Evolutionary conservation across 2,329 filamentous ascomycete species (phyloP).

Genomic region (Cadophora gregata): DNA sequence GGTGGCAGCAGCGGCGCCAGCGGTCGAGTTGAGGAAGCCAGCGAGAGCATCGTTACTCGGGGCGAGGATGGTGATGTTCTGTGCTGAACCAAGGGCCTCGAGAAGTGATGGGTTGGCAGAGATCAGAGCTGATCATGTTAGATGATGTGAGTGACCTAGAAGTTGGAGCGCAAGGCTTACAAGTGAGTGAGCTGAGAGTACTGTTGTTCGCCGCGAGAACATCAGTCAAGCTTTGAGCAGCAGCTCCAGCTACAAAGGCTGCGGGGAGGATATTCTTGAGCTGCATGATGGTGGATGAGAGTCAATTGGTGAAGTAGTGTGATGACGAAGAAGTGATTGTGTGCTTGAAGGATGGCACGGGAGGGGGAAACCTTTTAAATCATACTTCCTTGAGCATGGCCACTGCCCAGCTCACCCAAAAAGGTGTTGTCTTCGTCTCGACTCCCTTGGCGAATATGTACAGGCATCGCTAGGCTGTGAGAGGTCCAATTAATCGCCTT

Average conservation of each 20-base stretch:
- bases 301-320: not conserved
- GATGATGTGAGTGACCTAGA: not conserved
- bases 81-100: slow-evolving; percentile 45
- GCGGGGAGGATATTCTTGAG: slow-evolving; percentile 30
- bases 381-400: not conserved
- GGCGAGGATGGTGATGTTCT: slow-evolving; percentile 58
- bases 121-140: slow-evolving; percentile 45
- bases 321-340: not conserved
- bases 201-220: slow-evolving; percentile 28
- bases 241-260: slow-evolving; percentile 29
- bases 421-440: slow-evolving; percentile 1
- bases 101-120: slow-evolving; percentile 46
- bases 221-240: slow-evolving; percentile 29
- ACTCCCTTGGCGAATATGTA: slow-evolving; percentile 18
- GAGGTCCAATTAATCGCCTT: not conserved
- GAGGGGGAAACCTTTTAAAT: not conserved
- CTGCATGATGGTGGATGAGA: slow-evolving; percentile 24
- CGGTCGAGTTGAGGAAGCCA: slow-evolving; percentile 40
- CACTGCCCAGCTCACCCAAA: slow-evolving; percentile 16
- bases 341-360: not conserved
- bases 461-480: slow-evolving; percentile 4
- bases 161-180: slow-evolving; percentile 15
- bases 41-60: slow-evolving; percentile 43
- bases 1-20: slow-evolving; percentile 31
- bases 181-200: slow-evolving; percentile 27